These are phyloP conservation scores for Oehlia diaphana DNA, from an alignment of 192 early-diverging fungal genomes.

Conservation along the genomic window DNA sequence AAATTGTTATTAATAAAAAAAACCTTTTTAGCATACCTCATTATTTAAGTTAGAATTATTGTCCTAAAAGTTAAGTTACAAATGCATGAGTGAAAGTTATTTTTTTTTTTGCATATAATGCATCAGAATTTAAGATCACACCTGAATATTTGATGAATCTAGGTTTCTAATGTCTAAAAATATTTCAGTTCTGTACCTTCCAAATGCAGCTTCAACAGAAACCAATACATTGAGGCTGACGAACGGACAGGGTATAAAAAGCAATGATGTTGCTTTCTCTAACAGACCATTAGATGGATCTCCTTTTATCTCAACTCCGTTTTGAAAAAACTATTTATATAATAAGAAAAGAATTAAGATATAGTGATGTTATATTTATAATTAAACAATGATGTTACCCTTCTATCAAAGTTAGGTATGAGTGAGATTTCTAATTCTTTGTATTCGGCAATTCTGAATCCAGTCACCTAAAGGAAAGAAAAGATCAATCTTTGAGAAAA, in stretches of 20 bases:
- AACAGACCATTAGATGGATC: slow-evolving; percentile 21
- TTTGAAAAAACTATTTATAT: slow-evolving; percentile 7
- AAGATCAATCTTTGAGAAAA: neutral
- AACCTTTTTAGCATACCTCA: neutral
- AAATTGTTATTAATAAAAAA: neutral
- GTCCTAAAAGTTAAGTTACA: neutral
- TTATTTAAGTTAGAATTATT: neutral
- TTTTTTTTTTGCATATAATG: no score
- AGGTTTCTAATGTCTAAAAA: neutral
- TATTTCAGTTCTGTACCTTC: neutral
- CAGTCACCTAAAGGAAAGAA: slow-evolving; percentile 2
- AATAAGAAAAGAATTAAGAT: neutral
- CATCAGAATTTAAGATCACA: neutral
- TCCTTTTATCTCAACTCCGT: neutral
- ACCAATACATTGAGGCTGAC: neutral
- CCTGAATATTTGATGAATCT: neutral
- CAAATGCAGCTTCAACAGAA: neutral
- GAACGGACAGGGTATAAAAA: neutral
- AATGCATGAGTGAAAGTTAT: neutral
- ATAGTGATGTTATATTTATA: neutral
- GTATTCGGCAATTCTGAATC: slow-evolving; percentile 18
- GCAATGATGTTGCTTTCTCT: slow-evolving; percentile 10
- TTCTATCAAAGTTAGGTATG: slow-evolving; percentile 4
- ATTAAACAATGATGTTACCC: neutral
- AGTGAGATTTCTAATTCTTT: slow-evolving; percentile 16